These are phyloP conservation scores for Sporormia fimetaria DNA, from an alignment of 495 filamentous ascomycete genomes.

Conservation along the genomic window DNA sequence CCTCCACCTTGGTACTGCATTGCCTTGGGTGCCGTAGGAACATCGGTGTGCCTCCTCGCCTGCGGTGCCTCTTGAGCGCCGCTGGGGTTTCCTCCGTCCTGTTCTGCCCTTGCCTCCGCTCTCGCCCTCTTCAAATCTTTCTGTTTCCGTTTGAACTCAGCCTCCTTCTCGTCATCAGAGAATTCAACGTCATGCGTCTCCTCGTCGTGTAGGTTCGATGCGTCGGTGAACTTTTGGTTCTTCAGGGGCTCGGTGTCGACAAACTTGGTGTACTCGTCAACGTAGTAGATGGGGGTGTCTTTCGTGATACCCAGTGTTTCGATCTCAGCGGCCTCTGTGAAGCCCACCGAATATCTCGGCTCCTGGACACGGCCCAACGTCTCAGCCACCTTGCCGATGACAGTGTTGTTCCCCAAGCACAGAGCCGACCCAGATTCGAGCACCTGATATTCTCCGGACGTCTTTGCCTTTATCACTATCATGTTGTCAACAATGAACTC, in stretches of 20 bases:
- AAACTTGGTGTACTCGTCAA: conserved; percentile 58
- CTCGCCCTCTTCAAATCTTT: conserved; percentile 33
- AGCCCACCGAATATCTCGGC: conserved; percentile 69
- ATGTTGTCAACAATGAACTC: conserved; percentile 63
- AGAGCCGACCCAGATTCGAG: conserved; percentile 73
- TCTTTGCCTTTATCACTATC: conserved; percentile 67
- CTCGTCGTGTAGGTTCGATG: conserved; percentile 87
- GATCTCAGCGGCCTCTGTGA: conserved; percentile 54
- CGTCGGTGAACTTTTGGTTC: conserved; percentile 72
- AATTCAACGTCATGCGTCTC: conserved; percentile 90
- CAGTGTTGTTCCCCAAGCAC: conserved; percentile 59
- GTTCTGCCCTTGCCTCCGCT: conserved; percentile 4
- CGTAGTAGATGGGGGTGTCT: conserved; percentile 66
- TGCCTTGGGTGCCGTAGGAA: background rate
- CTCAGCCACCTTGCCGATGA: conserved; percentile 71
- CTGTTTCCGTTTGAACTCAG: conserved; percentile 53
- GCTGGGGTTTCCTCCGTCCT: too few species aligned
- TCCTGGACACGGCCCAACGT: conserved; percentile 70
- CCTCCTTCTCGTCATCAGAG: conserved; percentile 90
- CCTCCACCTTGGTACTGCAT: conserved; percentile 13
- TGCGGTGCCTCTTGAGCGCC: background rate
- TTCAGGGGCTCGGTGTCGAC: conserved; percentile 76
- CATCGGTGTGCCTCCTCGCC: background rate
- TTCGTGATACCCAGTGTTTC: conserved; percentile 48
- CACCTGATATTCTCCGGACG: conserved; percentile 68